phyloP scores from a whole-genome alignment of 495 filamentous ascomycete species.

The Neurospora sp. region DNA sequence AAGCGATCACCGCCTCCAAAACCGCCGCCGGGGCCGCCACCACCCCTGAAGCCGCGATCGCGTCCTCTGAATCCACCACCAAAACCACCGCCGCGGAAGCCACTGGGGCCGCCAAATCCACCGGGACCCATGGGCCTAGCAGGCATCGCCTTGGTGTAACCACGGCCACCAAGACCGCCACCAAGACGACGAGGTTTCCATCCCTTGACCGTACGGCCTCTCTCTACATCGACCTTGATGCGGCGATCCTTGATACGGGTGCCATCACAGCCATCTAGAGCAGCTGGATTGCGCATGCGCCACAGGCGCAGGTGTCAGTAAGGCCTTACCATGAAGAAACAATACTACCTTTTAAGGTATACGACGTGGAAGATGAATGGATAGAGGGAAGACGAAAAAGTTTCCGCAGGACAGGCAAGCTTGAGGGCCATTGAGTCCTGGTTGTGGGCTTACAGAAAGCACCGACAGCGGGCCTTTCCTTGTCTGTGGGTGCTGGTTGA shows the following conservation, averaged over 20 bases:
- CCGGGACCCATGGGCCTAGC: constrained; percentile 66
- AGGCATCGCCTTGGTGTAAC: constrained; percentile 77
- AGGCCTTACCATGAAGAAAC: constrained; percentile 37
- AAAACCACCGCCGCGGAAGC: constrained; percentile 51
- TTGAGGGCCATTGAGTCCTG: constrained; percentile 43
- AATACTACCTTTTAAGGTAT: constrained; percentile 20
- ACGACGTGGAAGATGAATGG: constrained; percentile 9
- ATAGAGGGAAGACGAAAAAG: constrained; percentile 7
- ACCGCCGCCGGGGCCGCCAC: constrained; percentile 43
- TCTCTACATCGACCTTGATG: constrained; percentile 91
- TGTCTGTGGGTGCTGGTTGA: constrained; percentile 8
- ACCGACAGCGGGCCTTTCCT: background rate
- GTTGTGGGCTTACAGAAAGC: constrained; percentile 11
- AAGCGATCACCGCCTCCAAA: constrained; percentile 50
- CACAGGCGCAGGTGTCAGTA: constrained; percentile 46
- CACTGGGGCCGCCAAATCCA: constrained; percentile 53
- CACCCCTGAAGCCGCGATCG: constrained; percentile 45
- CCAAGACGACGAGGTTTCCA: constrained; percentile 92
- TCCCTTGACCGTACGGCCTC: constrained; percentile 85
- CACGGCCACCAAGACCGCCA: constrained; percentile 83
- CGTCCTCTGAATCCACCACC: constrained; percentile 40
- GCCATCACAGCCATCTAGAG: constrained; percentile 59
- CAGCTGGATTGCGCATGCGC: constrained; percentile 45
- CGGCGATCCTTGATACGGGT: constrained; percentile 86
- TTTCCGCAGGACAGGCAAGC: constrained; percentile 40